These are phyloP conservation scores for Aeschynomene evenia DNA, from an alignment of 306 rosid genomes.

Conservation along the genomic window DNA sequence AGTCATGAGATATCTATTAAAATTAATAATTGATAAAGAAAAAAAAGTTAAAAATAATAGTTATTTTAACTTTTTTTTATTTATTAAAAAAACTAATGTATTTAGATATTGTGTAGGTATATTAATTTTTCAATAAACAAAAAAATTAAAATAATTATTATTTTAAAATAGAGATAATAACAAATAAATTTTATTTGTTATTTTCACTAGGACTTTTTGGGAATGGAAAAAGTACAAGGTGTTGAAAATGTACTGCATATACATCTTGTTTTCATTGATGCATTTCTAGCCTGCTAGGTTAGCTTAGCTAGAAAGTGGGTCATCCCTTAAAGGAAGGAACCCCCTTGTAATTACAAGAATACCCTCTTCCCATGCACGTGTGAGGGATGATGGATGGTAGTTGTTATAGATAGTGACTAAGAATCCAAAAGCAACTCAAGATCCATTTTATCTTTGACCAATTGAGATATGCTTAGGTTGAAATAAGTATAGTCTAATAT, in stretches of 20 bases:
- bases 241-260: constrained; percentile 36
- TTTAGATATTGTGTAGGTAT: too few relatives aligned
- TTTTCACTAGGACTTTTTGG: constrained; percentile 37
- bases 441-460: constrained; percentile 22
- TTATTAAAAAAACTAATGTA: too few relatives aligned
- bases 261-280: constrained; percentile 19
- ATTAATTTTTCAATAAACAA: too few relatives aligned
- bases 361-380: constrained; percentile 35
- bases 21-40: too few relatives aligned
- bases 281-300: constrained; percentile 16
- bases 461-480: too few relatives aligned
- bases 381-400: constrained; percentile 33
- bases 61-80: too few relatives aligned
- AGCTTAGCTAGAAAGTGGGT: constrained; percentile 27
- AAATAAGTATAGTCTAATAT: too few relatives aligned
- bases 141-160: too few relatives aligned
- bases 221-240: constrained; percentile 41
- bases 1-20: too few relatives aligned
- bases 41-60: too few relatives aligned
- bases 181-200: too few relatives aligned
- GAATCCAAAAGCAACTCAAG: neutral
- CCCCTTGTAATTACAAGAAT: constrained; percentile 22
- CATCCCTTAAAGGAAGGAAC: constrained; percentile 24
- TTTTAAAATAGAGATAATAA: too few relatives aligned
- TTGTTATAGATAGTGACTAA: neutral